Percentiles rank a stretch among this genome's conserved stretches.
Evolutionary conservation across 2,329 filamentous ascomycete species (phyloP).

Genomic region (Bipolaris oryzae): DNA sequence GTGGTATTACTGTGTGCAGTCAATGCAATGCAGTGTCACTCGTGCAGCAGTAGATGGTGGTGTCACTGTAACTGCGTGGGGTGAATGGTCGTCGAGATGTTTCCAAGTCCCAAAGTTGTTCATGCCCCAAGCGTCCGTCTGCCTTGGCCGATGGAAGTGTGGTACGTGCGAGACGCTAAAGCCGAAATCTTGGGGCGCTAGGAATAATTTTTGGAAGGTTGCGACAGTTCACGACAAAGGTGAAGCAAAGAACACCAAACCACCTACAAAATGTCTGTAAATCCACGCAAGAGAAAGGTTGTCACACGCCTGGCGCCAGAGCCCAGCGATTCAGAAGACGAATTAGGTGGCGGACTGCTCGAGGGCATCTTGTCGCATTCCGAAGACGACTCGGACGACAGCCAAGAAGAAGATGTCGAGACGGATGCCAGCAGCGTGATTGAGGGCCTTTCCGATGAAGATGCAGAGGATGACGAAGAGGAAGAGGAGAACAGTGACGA

Average conservation of each 20-base stretch:
- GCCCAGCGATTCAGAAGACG: conserved; percentile 41
- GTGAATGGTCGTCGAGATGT: not conserved
- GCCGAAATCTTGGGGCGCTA: conserved; percentile 36
- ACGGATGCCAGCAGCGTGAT: conserved; percentile 43
- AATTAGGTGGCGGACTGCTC: conserved; percentile 48
- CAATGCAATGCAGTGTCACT: conserved; percentile 12
- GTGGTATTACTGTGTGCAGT: conserved; percentile 29
- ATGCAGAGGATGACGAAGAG: conserved; percentile 42
- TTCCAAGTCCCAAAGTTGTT: conserved; percentile 4
- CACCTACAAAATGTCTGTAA: conserved; percentile 46
- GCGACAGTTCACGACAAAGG: conserved; percentile 5
- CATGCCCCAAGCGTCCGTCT: conserved; percentile 4
- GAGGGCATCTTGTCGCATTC: conserved; percentile 53
- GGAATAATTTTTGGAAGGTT: conserved; percentile 26
- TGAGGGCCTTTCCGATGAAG: conserved; percentile 41
- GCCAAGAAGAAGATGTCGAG: conserved; percentile 29
- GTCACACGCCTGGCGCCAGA: conserved; percentile 44
- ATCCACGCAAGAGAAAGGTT: conserved; percentile 58
- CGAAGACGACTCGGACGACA: conserved; percentile 47
- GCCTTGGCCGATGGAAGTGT: conserved; percentile 12
- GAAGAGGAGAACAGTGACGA: conserved; percentile 48
- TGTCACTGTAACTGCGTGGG: conserved; percentile 8
- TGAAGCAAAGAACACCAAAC: conserved; percentile 6
- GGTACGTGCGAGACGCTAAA: conserved; percentile 24
- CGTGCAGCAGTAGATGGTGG: not conserved